phyloP scores from a whole-genome alignment of 2,329 filamentous ascomycete species.

The Fusarium austroafricanum region DNA sequence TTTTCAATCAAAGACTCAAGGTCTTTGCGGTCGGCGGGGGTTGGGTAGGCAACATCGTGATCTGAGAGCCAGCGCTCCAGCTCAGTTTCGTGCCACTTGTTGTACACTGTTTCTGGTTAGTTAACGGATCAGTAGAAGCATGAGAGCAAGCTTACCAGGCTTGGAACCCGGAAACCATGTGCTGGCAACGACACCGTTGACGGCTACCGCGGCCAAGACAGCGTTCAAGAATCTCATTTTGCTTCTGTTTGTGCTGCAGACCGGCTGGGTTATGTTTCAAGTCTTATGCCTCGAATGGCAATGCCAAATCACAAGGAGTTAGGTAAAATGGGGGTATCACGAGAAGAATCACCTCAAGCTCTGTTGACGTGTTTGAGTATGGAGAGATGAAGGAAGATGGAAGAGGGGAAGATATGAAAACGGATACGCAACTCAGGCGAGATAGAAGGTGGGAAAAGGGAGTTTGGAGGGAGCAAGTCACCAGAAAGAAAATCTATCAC shows the following conservation, averaged over 20 bases:
- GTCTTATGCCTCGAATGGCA: background rate
- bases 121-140: background rate
- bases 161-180: conserved; percentile 83
- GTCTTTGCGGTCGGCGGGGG: conserved; percentile 89
- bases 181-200: conserved; percentile 76
- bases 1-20: conserved; percentile 90
- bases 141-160: conserved; percentile 70
- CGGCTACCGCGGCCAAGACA: conserved; percentile 76
- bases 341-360: conserved; percentile 11
- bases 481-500: conserved; percentile 43
- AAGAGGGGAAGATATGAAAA: conserved; percentile 10
- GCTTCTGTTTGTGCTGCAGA: conserved; percentile 6
- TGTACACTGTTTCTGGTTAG: conserved; percentile 76
- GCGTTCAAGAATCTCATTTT: conserved; percentile 83
- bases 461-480: background rate
- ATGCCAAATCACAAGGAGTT: background rate
- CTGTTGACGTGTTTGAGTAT: conserved; percentile 3
- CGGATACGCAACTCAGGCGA: conserved; percentile 7
- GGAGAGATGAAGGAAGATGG: background rate
- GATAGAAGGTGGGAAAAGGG: conserved; percentile 21
- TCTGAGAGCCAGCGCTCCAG: conserved; percentile 97
- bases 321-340: conserved; percentile 11
- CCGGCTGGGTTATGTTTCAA: background rate
- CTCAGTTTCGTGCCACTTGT: conserved; percentile 99
- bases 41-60: conserved; percentile 90